Evolutionary conservation across 78 protist genomes (phyloP).

Genomic region (Dictyostelium citrinum): DNA sequence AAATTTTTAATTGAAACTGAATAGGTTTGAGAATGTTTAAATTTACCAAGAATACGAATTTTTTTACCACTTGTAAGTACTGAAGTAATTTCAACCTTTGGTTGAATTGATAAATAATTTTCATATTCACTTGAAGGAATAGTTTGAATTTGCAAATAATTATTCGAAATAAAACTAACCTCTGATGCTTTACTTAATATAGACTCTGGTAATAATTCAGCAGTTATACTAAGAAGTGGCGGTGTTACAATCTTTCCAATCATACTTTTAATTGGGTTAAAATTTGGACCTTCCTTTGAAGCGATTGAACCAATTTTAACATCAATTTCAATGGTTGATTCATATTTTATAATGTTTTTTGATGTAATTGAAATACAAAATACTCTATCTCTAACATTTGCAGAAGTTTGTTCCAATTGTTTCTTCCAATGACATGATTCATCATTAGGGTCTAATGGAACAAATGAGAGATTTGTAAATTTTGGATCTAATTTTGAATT

Average conservation of each 20-base stretch:
- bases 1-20: not conserved
- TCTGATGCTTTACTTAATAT: not conserved
- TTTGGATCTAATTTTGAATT: not conserved
- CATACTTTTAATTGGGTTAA: too few species aligned
- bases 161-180: not conserved
- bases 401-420: not conserved
- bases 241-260: not conserved
- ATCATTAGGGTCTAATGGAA: not conserved
- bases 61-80: not conserved
- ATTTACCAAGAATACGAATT: not conserved
- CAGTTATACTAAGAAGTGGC: not conserved
- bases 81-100: not conserved
- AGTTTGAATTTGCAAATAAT: not conserved
- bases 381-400: not conserved
- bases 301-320: not conserved
- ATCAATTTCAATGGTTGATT: not conserved
- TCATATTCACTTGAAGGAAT: not conserved
- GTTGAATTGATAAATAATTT: not conserved
- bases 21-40: not conserved
- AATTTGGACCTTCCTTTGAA: not conserved
- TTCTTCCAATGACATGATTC: not conserved
- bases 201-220: not conserved
- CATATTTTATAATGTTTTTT: not conserved
- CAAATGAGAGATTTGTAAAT: not conserved
- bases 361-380: not conserved